phyloP scores from a whole-genome alignment of 805 yeast species.

The Kuraishia hungarica region DNA sequence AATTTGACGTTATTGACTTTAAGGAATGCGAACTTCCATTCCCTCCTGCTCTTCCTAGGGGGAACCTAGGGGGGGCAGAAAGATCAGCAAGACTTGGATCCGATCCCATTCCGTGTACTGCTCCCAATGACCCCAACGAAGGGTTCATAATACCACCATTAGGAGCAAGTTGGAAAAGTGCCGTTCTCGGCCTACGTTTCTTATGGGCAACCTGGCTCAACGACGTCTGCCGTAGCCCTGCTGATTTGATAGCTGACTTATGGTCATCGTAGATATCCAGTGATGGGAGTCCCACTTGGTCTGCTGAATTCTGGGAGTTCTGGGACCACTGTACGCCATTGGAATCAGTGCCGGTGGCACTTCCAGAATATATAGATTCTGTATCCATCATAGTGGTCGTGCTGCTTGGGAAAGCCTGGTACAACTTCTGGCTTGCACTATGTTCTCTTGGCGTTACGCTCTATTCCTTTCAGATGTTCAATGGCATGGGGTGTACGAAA shows the following conservation, averaged over 20 bases:
- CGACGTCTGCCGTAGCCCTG: conserved; percentile 21
- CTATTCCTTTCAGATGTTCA: too few relatives aligned
- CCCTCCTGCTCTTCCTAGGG: background rate
- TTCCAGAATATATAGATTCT: background rate
- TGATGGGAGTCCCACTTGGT: background rate
- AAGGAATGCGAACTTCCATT: background rate
- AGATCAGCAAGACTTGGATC: background rate
- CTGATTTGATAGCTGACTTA: conserved; percentile 16
- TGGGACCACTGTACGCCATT: background rate
- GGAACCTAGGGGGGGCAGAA: background rate
- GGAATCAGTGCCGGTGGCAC: background rate
- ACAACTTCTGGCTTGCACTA: too few relatives aligned
- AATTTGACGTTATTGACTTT: conserved; percentile 4
- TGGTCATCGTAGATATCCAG: conserved; percentile 20
- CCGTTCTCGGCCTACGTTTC: conserved; percentile 18
- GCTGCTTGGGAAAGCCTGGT: background rate
- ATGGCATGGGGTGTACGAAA: background rate
- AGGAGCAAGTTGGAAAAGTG: conserved; percentile 1
- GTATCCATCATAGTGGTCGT: background rate
- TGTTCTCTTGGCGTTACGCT: too few relatives aligned
- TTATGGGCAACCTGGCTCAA: conserved; percentile 13
- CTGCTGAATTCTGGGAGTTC: background rate
- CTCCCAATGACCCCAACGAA: background rate
- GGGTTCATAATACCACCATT: background rate
- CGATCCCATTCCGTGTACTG: conserved; percentile 2